phyloP scores from a whole-genome alignment of 352 stramenopile species.

The Blastocystis sp. region DNA sequence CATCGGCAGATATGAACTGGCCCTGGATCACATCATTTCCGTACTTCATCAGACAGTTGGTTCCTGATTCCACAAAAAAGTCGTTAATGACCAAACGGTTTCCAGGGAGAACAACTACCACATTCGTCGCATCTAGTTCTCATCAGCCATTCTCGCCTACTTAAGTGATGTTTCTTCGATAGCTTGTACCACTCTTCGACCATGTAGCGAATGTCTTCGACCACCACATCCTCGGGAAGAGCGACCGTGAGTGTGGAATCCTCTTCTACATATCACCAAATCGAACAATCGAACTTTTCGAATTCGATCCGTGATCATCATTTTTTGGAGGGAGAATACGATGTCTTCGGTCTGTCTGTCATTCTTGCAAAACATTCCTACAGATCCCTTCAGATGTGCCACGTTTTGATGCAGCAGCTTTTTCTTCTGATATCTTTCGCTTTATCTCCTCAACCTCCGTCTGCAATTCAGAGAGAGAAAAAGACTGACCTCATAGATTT shows the following conservation, averaged over 20 bases:
- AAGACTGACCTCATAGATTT: not conserved
- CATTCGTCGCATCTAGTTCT: not conserved
- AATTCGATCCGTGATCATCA: not conserved
- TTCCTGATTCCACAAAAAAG: not conserved
- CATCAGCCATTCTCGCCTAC: not conserved
- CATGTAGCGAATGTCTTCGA: constrained; percentile 40
- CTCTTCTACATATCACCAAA: not conserved
- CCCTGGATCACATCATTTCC: not conserved
- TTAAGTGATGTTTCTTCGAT: not conserved
- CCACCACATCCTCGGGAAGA: not conserved
- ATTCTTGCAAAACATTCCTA: not conserved
- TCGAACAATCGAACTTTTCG: not conserved
- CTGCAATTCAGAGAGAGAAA: not conserved
- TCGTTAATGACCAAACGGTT: constrained; percentile 25
- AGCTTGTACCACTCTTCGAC: not conserved
- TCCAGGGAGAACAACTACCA: constrained; percentile 42
- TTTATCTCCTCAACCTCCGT: constrained; percentile 23
- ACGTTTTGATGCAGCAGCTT: not conserved
- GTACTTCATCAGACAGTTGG: not conserved
- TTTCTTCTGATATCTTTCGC: constrained; percentile 24
- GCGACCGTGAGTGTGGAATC: constrained; percentile 14
- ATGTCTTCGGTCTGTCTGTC: not conserved
- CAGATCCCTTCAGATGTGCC: not conserved
- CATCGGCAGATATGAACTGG: constrained; percentile 25
- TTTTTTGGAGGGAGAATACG: not conserved